These are phyloP conservation scores for Cercophora scortea DNA, from an alignment of 495 filamentous ascomycete genomes.

Conservation along the genomic window DNA sequence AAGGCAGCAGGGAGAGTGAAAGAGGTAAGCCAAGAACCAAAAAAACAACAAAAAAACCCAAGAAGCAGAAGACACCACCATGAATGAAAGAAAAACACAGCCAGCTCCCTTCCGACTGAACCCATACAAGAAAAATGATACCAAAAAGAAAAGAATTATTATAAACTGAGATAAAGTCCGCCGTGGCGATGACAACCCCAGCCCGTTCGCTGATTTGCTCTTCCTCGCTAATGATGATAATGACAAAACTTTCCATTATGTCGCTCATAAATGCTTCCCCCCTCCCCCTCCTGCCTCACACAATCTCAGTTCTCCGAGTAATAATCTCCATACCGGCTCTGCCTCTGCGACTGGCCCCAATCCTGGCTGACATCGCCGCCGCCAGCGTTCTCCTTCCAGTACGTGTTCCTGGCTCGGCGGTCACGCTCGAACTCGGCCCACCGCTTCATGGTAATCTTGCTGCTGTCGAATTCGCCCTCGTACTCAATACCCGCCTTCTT, in stretches of 20 bases:
- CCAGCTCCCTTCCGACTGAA: too few relatives aligned
- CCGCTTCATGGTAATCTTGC: slow-evolving; percentile 96
- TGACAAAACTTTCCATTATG: too few relatives aligned
- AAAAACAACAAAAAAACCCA: too few relatives aligned
- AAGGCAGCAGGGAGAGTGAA: not conserved
- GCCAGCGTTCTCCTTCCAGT: slow-evolving; percentile 42
- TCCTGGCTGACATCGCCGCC: slow-evolving; percentile 27
- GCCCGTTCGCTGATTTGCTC: too few relatives aligned
- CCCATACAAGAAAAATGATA: not conserved
- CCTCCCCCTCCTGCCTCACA: not conserved
- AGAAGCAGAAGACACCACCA: too few relatives aligned
- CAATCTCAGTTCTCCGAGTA: slow-evolving; percentile 39
- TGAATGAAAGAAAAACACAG: too few relatives aligned
- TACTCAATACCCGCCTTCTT: slow-evolving; percentile 72
- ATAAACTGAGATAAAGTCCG: not conserved
- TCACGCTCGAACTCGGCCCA: slow-evolving; percentile 91
- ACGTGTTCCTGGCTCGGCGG: slow-evolving; percentile 30
- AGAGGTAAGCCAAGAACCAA: too few relatives aligned
- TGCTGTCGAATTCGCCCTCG: slow-evolving; percentile 95
- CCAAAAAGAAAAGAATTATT: not conserved
- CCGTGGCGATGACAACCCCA: too few relatives aligned
- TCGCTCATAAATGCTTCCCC: not conserved
- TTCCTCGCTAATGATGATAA: too few relatives aligned
- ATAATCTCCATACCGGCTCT: slow-evolving; percentile 41
- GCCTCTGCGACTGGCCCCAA: slow-evolving; percentile 21